Evolutionary conservation across 164 flowering plant genomes (phyloP).

Genomic region (Berberis vulgaris): DNA sequence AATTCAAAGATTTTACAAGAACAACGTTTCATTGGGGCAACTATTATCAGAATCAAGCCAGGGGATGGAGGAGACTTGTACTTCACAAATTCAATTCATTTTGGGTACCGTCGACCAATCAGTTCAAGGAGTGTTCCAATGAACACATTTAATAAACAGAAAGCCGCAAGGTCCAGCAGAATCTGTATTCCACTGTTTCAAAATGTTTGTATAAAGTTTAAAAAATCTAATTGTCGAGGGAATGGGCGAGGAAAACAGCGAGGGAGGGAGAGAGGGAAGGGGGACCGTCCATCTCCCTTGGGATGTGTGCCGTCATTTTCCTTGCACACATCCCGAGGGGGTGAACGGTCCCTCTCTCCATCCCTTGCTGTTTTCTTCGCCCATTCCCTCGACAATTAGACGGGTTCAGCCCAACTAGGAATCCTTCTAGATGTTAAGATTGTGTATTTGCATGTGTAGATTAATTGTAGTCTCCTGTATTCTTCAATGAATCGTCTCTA

Average conservation of each 20-base stretch:
- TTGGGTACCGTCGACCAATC: conserved; percentile 2
- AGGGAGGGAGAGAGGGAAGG: too few relatives aligned
- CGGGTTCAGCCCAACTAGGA: conserved; percentile 27
- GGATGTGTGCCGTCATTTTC: too few relatives aligned
- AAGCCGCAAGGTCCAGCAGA: conserved; percentile 17
- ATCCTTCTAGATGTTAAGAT: conserved; percentile 16
- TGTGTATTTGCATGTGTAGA: too few relatives aligned
- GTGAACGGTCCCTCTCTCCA: too few relatives aligned
- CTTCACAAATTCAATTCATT: conserved; percentile 16
- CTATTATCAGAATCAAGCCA: conserved; percentile 50
- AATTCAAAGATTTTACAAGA: conserved; percentile 62
- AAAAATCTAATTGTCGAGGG: too few relatives aligned
- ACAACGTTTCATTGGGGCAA: conserved; percentile 49
- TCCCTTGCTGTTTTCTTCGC: too few relatives aligned
- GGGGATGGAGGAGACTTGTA: conserved; percentile 25
- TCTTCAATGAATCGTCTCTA: too few relatives aligned
- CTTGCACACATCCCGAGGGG: too few relatives aligned
- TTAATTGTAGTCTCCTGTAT: too few relatives aligned
- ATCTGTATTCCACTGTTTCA: conserved; percentile 45
- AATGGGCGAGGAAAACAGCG: too few relatives aligned
- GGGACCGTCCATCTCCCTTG: too few relatives aligned
- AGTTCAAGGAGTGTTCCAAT: background rate
- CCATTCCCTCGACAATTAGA: too few relatives aligned
- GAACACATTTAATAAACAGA: background rate
- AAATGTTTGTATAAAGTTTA: conserved; percentile 24